Evolutionary conservation across 768 basidiomycete genomes (phyloP).

Genomic region (Daedalea quercina): DNA sequence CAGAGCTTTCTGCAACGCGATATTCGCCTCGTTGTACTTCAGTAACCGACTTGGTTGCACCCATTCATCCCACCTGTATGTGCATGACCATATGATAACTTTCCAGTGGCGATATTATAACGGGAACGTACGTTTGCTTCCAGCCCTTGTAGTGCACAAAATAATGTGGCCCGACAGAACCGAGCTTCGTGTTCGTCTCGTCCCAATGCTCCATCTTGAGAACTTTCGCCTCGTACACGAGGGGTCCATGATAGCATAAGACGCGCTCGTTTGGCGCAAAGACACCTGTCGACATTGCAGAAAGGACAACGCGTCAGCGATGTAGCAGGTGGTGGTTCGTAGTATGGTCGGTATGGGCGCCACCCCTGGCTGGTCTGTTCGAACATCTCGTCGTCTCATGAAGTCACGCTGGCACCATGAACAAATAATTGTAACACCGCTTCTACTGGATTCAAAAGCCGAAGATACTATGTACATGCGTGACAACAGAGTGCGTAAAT

Average conservation of each 20-base stretch:
- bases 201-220: constrained; percentile 60
- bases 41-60: constrained; percentile 76
- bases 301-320: not conserved
- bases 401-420: no score
- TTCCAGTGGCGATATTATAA: no score
- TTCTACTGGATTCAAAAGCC: not conserved
- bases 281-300: constrained; percentile 10
- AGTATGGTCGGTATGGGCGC: not conserved
- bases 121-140: constrained; percentile 80
- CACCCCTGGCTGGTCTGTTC: not conserved
- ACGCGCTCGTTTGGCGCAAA: constrained; percentile 60
- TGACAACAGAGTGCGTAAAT: not conserved
- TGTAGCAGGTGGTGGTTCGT: not conserved
- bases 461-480: not conserved
- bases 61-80: constrained; percentile 92
- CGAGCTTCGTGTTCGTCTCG: constrained; percentile 52
- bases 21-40: constrained; percentile 77
- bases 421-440: no score
- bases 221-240: constrained; percentile 96
- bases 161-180: constrained; percentile 72
- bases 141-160: constrained; percentile 99
- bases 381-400: no score
- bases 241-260: constrained; percentile 90
- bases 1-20: constrained; percentile 71
- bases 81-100: not conserved